Evolutionary conservation across 352 stramenopile species (phyloP).

Genomic region (Phytophthora pseudosyringae): DNA sequence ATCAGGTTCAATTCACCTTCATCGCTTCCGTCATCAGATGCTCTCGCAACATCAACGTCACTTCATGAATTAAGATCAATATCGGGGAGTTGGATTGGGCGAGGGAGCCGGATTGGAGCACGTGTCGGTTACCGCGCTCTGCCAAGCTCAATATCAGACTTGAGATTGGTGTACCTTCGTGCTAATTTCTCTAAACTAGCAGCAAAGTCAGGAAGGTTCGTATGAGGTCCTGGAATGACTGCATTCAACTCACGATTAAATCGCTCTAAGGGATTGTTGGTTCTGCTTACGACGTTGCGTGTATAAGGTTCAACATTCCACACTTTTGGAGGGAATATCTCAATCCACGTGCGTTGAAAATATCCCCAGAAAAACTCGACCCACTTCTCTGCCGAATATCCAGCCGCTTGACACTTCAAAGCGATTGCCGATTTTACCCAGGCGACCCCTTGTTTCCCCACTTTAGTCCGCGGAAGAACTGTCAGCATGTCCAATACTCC

Average conservation of each 20-base stretch:
- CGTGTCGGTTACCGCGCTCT: too few relatives aligned
- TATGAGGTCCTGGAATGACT: too few relatives aligned
- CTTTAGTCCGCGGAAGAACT: conserved; percentile 1
- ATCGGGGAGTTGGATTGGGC: too few relatives aligned
- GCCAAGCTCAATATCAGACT: too few relatives aligned
- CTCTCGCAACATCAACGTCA: too few relatives aligned
- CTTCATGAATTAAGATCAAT: too few relatives aligned
- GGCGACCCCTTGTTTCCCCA: neutral
- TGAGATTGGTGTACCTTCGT: too few relatives aligned
- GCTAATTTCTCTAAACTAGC: too few relatives aligned
- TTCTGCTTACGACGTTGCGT: neutral
- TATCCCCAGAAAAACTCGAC: conserved; percentile 18
- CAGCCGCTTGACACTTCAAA: neutral
- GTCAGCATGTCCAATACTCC: conserved; percentile 8
- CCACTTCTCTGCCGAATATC: conserved; percentile 3
- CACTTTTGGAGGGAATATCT: neutral
- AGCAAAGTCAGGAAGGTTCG: too few relatives aligned
- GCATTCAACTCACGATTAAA: conserved; percentile 34
- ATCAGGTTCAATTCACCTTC: too few relatives aligned
- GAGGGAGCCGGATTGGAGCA: too few relatives aligned
- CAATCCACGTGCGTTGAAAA: conserved; percentile 21
- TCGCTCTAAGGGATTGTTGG: conserved; percentile 25
- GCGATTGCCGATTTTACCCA: conserved; percentile 1
- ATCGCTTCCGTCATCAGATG: too few relatives aligned
- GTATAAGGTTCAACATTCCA: conserved; percentile 7